Percentiles rank a stretch among this genome's conserved stretches.
Evolutionary conservation across 495 filamentous ascomycete genomes (phyloP).

Genomic region (Neurospora sp.): DNA sequence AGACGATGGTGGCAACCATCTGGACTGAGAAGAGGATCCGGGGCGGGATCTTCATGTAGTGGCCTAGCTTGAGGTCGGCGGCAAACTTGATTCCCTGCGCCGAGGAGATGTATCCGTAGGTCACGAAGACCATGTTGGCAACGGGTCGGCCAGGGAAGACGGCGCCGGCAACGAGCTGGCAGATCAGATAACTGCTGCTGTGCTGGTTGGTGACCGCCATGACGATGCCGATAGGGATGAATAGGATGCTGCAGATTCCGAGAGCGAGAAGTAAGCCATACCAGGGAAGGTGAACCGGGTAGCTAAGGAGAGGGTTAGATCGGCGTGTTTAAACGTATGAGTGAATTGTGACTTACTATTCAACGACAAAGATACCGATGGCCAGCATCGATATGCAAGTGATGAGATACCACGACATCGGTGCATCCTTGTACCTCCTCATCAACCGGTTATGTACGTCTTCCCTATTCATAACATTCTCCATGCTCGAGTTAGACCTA

Average conservation of each 20-base stretch:
- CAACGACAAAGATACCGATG: slow-evolving; percentile 74
- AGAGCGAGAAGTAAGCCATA: slow-evolving; percentile 70
- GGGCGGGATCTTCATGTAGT: slow-evolving; percentile 91
- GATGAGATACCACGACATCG: slow-evolving; percentile 64
- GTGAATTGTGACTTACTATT: slow-evolving; percentile 61
- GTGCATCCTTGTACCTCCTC: slow-evolving; percentile 64
- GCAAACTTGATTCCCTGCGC: slow-evolving; percentile 82
- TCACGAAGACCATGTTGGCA: slow-evolving; percentile 84
- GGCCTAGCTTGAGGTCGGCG: slow-evolving; percentile 76
- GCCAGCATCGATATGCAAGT: slow-evolving; percentile 61
- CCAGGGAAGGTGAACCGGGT: slow-evolving; percentile 65
- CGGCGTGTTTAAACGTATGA: too few species aligned
- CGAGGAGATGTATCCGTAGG: slow-evolving; percentile 73
- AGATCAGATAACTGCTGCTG: slow-evolving; percentile 69
- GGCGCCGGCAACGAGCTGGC: slow-evolving; percentile 69
- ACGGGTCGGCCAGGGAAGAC: slow-evolving; percentile 74
- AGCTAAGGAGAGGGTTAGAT: slow-evolving; percentile 34
- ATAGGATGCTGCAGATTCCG: slow-evolving; percentile 59
- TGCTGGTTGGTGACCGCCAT: slow-evolving; percentile 83
- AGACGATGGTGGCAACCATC: slow-evolving; percentile 69
- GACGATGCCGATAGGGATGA: slow-evolving; percentile 73
- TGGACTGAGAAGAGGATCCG: slow-evolving; percentile 71
- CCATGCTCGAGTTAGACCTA: slow-evolving; percentile 33
- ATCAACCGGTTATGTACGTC: slow-evolving; percentile 75
- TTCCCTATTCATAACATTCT: slow-evolving; percentile 53